phyloP scores from a whole-genome alignment of 768 basidiomycete genomes.

The Pleurotus cornucopiae region DNA sequence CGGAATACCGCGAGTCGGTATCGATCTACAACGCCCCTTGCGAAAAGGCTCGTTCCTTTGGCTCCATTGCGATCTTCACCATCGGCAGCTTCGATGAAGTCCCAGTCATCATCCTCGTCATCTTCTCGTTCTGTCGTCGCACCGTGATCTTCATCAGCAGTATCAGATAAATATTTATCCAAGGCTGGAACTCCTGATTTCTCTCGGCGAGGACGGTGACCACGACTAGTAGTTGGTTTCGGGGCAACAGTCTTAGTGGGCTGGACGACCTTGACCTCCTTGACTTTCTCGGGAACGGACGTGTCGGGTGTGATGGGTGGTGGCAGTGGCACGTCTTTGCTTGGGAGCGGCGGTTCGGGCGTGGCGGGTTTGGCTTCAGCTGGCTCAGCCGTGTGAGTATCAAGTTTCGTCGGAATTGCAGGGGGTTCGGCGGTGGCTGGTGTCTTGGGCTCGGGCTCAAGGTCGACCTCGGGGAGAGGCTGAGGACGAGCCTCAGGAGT shows the following conservation, averaged over 20 bases:
- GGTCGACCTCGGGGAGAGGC: conserved; percentile 20
- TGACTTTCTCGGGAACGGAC: conserved; percentile 23
- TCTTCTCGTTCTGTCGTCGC: conserved; percentile 40
- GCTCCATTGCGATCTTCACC: conserved; percentile 83
- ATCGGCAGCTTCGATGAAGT: conserved; percentile 77
- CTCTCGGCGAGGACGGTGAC: conserved; percentile 53
- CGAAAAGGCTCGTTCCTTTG: conserved; percentile 77
- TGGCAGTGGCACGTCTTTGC: background rate
- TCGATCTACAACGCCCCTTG: conserved; percentile 87
- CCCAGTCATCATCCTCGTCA: conserved; percentile 87
- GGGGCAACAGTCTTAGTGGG: conserved; percentile 17
- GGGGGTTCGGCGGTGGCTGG: conserved; percentile 10
- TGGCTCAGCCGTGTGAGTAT: background rate
- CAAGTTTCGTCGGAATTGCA: conserved; percentile 13
- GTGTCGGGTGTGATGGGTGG: background rate
- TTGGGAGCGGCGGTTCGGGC: background rate
- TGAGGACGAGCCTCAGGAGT: conserved; percentile 66
- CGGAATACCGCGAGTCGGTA: conserved; percentile 85
- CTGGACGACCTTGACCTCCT: conserved; percentile 19
- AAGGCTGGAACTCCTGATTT: conserved; percentile 81
- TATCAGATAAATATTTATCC: conserved; percentile 66
- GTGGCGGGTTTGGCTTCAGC: background rate
- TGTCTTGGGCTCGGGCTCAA: background rate
- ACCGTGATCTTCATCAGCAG: conserved; percentile 42
- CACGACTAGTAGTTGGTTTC: conserved; percentile 19